These are phyloP conservation scores for Zasmidium angulare DNA, from an alignment of 2,329 filamentous ascomycete genomes.

Conservation along the genomic window DNA sequence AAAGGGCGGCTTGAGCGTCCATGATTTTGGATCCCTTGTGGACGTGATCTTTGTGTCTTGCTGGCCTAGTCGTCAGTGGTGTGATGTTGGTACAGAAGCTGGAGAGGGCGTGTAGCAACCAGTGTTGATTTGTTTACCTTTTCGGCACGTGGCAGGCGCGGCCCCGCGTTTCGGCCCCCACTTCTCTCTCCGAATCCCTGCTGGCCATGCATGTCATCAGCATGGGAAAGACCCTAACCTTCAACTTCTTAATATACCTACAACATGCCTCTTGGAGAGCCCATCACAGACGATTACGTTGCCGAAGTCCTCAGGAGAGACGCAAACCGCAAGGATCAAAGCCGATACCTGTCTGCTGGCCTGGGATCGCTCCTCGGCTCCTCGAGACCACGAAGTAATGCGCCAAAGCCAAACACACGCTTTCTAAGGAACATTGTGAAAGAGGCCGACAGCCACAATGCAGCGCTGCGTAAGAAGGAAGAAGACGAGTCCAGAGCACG, in stretches of 20 bases:
- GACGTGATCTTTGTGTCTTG: too few species aligned
- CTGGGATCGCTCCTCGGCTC: slow-evolving; percentile 12
- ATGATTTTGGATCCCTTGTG: slow-evolving; percentile 7
- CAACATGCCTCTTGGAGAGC: not conserved
- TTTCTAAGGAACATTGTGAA: slow-evolving; percentile 87
- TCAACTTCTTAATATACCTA: not conserved
- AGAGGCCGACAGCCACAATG: slow-evolving; percentile 86
- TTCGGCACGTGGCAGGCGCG: too few species aligned
- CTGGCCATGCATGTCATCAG: not conserved
- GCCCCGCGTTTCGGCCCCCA: not conserved
- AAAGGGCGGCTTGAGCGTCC: slow-evolving; percentile 21
- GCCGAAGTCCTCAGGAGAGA: slow-evolving; percentile 77
- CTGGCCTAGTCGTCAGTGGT: too few species aligned
- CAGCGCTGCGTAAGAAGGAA: slow-evolving; percentile 79
- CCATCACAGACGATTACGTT: slow-evolving; percentile 72
- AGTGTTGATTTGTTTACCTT: too few species aligned
- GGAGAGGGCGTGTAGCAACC: too few species aligned
- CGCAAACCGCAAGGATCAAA: slow-evolving; percentile 59
- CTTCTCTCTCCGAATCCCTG: not conserved
- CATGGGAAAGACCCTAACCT: not conserved
- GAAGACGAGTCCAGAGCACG: slow-evolving; percentile 73
- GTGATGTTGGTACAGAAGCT: too few species aligned
- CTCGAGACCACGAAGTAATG: slow-evolving; percentile 31
- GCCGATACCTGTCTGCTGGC: slow-evolving; percentile 18
- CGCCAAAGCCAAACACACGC: slow-evolving; percentile 84